phyloP scores from a whole-genome alignment of 2,329 filamentous ascomycete genomes.

The Mycosphaerella sp. region DNA sequence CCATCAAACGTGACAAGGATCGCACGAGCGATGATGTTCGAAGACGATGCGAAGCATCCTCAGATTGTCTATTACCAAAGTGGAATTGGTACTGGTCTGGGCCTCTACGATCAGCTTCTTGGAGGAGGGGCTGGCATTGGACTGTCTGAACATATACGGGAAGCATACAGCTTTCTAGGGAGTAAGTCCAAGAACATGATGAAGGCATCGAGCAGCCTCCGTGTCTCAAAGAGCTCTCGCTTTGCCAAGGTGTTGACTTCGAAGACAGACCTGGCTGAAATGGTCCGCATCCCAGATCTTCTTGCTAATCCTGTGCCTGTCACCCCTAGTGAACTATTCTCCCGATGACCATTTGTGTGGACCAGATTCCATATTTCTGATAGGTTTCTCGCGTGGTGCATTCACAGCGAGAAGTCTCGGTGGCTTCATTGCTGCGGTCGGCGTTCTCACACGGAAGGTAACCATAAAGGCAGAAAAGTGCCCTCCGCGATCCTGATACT shows the following conservation, averaged over 20 bases:
- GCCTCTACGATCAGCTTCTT: slow-evolving; percentile 30
- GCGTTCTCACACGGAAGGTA: slow-evolving; percentile 35
- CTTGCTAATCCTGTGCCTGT: too few relatives aligned
- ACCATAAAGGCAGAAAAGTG: too few relatives aligned
- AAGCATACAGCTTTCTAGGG: slow-evolving; percentile 58
- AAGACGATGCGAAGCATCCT: slow-evolving; percentile 33
- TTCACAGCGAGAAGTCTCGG: slow-evolving; percentile 41
- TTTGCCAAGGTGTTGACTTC: too few relatives aligned
- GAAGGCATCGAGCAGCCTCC: too few relatives aligned
- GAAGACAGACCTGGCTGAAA: too few relatives aligned
- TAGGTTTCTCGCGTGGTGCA: slow-evolving; percentile 44
- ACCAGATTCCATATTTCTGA: slow-evolving; percentile 41
- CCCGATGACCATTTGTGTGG: slow-evolving; percentile 26
- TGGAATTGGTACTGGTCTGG: slow-evolving; percentile 34
- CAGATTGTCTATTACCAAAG: slow-evolving; percentile 39
- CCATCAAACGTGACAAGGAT: slow-evolving; percentile 36
- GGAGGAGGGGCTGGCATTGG: slow-evolving; percentile 34
- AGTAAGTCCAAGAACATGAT: slow-evolving; percentile 15
- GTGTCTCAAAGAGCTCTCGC: too few relatives aligned
- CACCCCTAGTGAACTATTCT: slow-evolving; percentile 45
- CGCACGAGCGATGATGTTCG: slow-evolving; percentile 31
- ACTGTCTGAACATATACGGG: slow-evolving; percentile 47
- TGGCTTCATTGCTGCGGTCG: slow-evolving; percentile 42
- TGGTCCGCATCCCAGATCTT: too few relatives aligned
- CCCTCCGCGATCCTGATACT: too few relatives aligned